A percentile compares a stretch with the other conserved stretches of the same genome.
Evolutionary conservation across 2,329 filamentous ascomycete genomes (phyloP).

Genomic region (Pseudopyrenochaeta lycopersici): DNA sequence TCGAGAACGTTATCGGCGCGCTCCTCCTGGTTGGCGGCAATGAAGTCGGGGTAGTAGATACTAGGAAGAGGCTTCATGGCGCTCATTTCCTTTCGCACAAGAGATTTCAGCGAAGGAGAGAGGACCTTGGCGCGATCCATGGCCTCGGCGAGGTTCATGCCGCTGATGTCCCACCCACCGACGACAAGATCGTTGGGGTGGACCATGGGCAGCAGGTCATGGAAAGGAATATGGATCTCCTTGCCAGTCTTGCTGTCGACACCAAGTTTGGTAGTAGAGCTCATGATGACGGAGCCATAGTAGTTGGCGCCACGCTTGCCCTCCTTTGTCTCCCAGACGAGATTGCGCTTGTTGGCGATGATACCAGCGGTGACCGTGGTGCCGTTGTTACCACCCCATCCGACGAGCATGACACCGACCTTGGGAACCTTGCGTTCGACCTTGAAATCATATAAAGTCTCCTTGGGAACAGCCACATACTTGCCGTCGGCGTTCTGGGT

Average conservation of each 20-base stretch:
- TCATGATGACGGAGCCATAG: slow-evolving; percentile 97
- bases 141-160: slow-evolving; percentile 84
- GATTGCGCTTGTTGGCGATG: slow-evolving; percentile 87
- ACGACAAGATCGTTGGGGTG: slow-evolving; percentile 96
- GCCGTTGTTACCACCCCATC: slow-evolving; percentile 98
- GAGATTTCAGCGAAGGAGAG: slow-evolving; percentile 89
- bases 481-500: slow-evolving; percentile 75
- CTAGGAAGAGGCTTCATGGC: slow-evolving; percentile 87
- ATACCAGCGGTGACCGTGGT: slow-evolving; percentile 97
- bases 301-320: slow-evolving; percentile 89
- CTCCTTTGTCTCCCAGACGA: slow-evolving; percentile 94
- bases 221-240: slow-evolving; percentile 97
- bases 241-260: slow-evolving; percentile 82
- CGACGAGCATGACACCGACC: slow-evolving; percentile 96
- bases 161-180: slow-evolving; percentile 97
- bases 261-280: slow-evolving; percentile 95
- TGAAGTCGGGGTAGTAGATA: slow-evolving; percentile 99
- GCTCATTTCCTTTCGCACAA: slow-evolving; percentile 93
- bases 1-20: slow-evolving; percentile 90
- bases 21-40: slow-evolving; percentile 97
- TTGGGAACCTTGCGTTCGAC: slow-evolving; percentile 92
- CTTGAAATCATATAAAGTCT: slow-evolving; percentile 97
- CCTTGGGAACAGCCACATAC: slow-evolving; percentile 83
- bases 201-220: slow-evolving; percentile 92
- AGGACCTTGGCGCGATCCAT: slow-evolving; percentile 97